Base-by-base conservation (phyloP, 1,284 basidiomycete species). In the Laetiporus sulphureus region DNA sequence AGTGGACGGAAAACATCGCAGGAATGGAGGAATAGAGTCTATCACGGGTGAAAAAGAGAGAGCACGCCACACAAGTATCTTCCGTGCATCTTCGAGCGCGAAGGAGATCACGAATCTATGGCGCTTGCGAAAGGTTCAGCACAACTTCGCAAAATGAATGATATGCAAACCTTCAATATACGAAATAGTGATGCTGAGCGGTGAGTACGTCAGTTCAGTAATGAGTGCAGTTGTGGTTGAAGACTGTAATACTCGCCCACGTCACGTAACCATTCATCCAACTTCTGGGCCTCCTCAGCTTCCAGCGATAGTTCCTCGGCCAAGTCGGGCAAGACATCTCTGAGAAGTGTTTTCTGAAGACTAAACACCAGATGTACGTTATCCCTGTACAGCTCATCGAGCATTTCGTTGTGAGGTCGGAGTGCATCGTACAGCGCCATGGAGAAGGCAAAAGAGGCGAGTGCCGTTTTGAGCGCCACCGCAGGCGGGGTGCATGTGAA, bases 131-230 rank as follows among this genome's bases (percentile, higher is more conserved):
- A 16, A n/a, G n/a, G n/a, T n/a, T n/a, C n/a, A n/a, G n/a, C n/a
- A n/a, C n/a, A n/a, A n/a, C n/a, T n/a, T n/a, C n/a, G n/a, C n/a
- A n/a, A n/a, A n/a, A n/a, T n/a, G n/a, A n/a, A n/a, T n/a, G n/a
- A n/a, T n/a, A n/a, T n/a, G 59, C 72, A 52, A 58, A 83, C 83
- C 62, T 74, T 73, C 40, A 74, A 65, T 45, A 80, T 72, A 51
- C 80, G 78, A 61, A 86, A 86, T 20, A 84, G 61, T 8, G 79
- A 72, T 23, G 64, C 82, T 85, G 55, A n/a, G n/a, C n/a, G n/a
- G n/a, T n/a, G n/a, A n/a, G n/a, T n/a, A n/a, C n/a, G n/a, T n/a
- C n/a, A n/a, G n/a, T n/a, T n/a, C n/a, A n/a, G n/a, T n/a, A n/a
- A n/a, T n/a, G n/a, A n/a, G n/a, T n/a, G n/a, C n/a, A n/a, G n/a